Percentiles rank a stretch among this genome's conserved stretches.
Evolutionary conservation across 176 grass and related monocot species (phyloP).

Genomic region (Chrysopogon serrulatus): DNA sequence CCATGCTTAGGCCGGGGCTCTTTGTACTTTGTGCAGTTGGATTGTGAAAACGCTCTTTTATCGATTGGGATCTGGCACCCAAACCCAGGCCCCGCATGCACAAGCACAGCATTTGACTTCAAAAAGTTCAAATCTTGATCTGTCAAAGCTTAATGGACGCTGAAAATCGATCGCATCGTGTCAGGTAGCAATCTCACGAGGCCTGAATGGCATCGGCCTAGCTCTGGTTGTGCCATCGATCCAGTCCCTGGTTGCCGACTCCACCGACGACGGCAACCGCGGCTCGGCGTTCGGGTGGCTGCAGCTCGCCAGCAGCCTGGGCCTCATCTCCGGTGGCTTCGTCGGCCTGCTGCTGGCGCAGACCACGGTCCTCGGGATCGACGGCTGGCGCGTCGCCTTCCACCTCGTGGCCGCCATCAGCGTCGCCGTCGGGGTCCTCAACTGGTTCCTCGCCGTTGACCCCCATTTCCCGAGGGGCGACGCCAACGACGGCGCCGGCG

Average conservation of each 20-base stretch:
- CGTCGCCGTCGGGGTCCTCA: conserved; percentile 45
- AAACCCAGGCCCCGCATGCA: neutral
- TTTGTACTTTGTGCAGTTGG: neutral
- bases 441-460: conserved; percentile 47
- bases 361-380: conserved; percentile 68
- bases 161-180: neutral
- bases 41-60: neutral
- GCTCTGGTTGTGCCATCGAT: conserved; percentile 79
- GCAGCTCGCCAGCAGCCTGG: conserved; percentile 60
- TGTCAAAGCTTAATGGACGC: neutral
- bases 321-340: conserved; percentile 68
- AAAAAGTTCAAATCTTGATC: conserved; percentile 18
- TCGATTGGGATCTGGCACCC: conserved; percentile 2
- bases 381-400: conserved; percentile 82
- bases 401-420: conserved; percentile 65
- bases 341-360: conserved; percentile 56
- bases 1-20: neutral
- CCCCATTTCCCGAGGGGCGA: conserved; percentile 28
- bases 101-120: neutral
- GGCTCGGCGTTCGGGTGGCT: conserved; percentile 87
- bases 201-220: conserved; percentile 73
- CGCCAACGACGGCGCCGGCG: neutral
- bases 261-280: conserved; percentile 60
- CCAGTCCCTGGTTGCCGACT: conserved; percentile 81
- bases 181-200: conserved; percentile 81